phyloP scores from a whole-genome alignment of 805 yeast genomes.

The Candida montana region DNA sequence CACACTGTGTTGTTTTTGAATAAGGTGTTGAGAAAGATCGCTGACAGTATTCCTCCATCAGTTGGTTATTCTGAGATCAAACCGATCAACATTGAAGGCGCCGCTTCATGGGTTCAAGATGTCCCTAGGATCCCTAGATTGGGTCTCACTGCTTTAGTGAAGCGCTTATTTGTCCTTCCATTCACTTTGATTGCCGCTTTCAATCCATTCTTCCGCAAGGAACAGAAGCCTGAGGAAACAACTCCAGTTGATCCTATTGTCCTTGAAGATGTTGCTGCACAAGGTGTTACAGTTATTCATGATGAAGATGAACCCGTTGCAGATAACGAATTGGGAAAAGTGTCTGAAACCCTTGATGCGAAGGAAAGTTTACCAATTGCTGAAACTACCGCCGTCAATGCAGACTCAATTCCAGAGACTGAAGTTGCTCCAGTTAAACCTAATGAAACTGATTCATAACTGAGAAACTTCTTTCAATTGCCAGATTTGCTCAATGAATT shows the following conservation, averaged over 20 bases:
- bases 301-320: slow-evolving; percentile 1
- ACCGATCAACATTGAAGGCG: not conserved
- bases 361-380: not conserved
- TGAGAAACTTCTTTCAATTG: no score
- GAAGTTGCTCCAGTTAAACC: slow-evolving; percentile 1
- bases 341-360: not conserved
- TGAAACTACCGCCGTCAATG: not conserved
- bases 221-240: not conserved
- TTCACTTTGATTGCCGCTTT: not conserved
- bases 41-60: slow-evolving; percentile 26
- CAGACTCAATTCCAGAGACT: not conserved
- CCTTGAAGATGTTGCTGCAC: not conserved
- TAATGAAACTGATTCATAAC: not conserved
- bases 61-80: slow-evolving; percentile 22
- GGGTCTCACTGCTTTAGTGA: not conserved
- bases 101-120: not conserved
- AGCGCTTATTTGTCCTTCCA: not conserved
- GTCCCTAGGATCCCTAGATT: slow-evolving; percentile 1
- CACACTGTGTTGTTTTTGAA: slow-evolving; percentile 22
- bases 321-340: not conserved
- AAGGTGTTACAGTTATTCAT: not conserved
- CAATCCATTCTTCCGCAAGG: not conserved
- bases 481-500: not conserved
- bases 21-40: slow-evolving; percentile 21
- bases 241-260: not conserved